Conservation (phyloP, 1,284 basidiomycete genomes). For the Peniophora sp. region DNA sequence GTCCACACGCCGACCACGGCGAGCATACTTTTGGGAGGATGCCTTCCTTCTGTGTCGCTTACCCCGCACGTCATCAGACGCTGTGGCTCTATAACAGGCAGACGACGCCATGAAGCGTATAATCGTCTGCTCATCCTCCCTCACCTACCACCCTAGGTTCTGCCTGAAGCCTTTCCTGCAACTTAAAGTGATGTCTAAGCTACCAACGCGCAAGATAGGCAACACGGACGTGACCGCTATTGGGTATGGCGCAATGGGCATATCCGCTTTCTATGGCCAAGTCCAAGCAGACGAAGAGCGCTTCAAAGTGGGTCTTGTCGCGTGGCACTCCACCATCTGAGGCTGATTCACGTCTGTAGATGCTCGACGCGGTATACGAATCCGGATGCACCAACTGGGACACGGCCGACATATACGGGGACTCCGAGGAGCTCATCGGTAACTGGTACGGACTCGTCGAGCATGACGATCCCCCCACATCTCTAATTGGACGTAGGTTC, state of each 20-base stretch:
- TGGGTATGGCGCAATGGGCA: conserved; percentile 31
- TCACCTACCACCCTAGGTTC: too few relatives aligned
- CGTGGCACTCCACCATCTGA: neutral
- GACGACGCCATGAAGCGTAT: too few relatives aligned
- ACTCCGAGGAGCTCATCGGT: conserved; percentile 36
- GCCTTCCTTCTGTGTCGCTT: too few relatives aligned
- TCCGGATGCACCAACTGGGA: conserved; percentile 35
- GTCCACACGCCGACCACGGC: too few relatives aligned
- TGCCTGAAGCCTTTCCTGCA: too few relatives aligned
- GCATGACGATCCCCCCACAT: conserved; percentile 18
- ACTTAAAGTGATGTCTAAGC: conserved; percentile 4
- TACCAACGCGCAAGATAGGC: conserved; percentile 21
- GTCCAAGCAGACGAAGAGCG: conserved; percentile 31
- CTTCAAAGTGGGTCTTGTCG: conserved; percentile 24
- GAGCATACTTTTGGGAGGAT: too few relatives aligned
- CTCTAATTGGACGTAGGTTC: conserved; percentile 20
- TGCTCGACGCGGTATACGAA: conserved; percentile 29
- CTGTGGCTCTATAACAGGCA: too few relatives aligned
- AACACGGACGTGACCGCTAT: conserved; percentile 21
- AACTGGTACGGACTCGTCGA: conserved; percentile 25
- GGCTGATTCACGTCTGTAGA: neutral
- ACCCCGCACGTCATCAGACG: too few relatives aligned
- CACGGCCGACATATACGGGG: conserved; percentile 33
- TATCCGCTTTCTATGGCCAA: conserved; percentile 28
- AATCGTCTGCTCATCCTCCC: too few relatives aligned